These are phyloP conservation scores for Dictyostelium purpureum DNA, from an alignment of 78 protist genomes.

Conservation along the genomic window DNA sequence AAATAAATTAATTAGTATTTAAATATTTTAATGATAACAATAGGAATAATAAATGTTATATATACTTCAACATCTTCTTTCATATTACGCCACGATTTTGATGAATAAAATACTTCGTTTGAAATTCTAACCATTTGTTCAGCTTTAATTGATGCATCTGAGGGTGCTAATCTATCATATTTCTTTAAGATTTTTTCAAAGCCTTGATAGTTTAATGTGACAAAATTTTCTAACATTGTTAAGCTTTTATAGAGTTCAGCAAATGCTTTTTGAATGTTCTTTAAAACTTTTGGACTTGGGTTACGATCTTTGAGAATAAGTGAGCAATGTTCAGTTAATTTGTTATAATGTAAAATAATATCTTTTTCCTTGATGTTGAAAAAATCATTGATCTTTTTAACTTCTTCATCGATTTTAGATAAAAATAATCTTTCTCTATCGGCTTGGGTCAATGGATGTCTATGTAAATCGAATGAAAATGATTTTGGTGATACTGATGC, in stretches of 20 bases:
- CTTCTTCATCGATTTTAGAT: slow-evolving; percentile 35
- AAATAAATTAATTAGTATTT: too few relatives aligned
- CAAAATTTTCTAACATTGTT: slow-evolving; percentile 70
- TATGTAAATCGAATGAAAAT: too few relatives aligned
- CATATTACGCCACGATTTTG: slow-evolving; percentile 57
- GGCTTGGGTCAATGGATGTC: neutral
- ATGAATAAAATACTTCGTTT: slow-evolving; percentile 12
- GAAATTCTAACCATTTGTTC: neutral
- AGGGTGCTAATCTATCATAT: slow-evolving; percentile 30
- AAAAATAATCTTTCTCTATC: slow-evolving; percentile 47
- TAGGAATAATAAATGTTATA: neutral
- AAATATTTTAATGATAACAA: neutral
- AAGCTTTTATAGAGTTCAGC: slow-evolving; percentile 56
- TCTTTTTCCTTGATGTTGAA: slow-evolving; percentile 46
- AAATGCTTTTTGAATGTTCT: slow-evolving; percentile 63
- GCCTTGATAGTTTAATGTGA: slow-evolving; percentile 42
- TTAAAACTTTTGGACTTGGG: slow-evolving; percentile 72
- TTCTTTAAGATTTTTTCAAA: slow-evolving; percentile 51
- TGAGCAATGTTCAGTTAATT: slow-evolving; percentile 56
- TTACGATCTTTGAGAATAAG: slow-evolving; percentile 59
- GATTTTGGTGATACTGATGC: neutral
- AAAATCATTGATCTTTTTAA: slow-evolving; percentile 40
- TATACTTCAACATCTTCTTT: slow-evolving; percentile 67
- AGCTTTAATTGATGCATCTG: neutral
- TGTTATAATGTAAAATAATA: slow-evolving; percentile 61